Base-by-base conservation (phyloP, 768 basidiomycete genomes). In the Hirschioporus abietinus region DNA sequence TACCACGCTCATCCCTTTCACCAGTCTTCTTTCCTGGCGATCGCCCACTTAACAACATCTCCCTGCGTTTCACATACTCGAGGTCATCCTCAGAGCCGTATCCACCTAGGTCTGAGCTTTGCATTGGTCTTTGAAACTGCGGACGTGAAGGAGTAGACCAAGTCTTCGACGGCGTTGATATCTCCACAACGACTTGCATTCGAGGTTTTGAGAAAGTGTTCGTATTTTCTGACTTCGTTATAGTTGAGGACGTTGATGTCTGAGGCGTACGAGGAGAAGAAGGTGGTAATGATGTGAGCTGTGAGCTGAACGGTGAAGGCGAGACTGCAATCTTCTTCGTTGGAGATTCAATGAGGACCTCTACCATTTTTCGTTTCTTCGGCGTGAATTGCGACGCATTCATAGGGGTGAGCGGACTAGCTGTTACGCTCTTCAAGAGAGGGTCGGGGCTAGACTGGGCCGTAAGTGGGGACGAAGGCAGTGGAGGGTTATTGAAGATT, bases 1-100 rank as follows among this genome's bases (percentile, higher is more conserved):
- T 67, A 91, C 90, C 87, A 78, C 91, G 81, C 25, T 91, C 90
- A 71, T 93, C 92, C 52, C 92, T 80, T 65, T 90, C 91, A 4
- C 90, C 90, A 0, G 87, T 88, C 24, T 72, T 68, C 34, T 70
- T 70, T 30, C 68, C 71, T n/a, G 69, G 58, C 64, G 65, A 66
- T 58, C 86, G 82, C 63, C 84, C 83, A 57, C 80, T 81, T 35
- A 87, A 85, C 20, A 81, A 83, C 72, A 82, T 83, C 6, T 78
- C 73, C 25, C 75, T 78, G 58, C 82, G 76, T 58, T 74, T 75
- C 69, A 80, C 82, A 52, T 52, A 52, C 15, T 52, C 42, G 0
- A 69, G 71, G 4, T 77, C 75, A 4, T 85, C 84, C 1, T 82
- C 83, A 1, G 85, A 85, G 1, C 86, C 86, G 72, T 85, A 88